Conservation (phyloP, 2,329 filamentous ascomycete species). For the Alternaria brassicae region DNA sequence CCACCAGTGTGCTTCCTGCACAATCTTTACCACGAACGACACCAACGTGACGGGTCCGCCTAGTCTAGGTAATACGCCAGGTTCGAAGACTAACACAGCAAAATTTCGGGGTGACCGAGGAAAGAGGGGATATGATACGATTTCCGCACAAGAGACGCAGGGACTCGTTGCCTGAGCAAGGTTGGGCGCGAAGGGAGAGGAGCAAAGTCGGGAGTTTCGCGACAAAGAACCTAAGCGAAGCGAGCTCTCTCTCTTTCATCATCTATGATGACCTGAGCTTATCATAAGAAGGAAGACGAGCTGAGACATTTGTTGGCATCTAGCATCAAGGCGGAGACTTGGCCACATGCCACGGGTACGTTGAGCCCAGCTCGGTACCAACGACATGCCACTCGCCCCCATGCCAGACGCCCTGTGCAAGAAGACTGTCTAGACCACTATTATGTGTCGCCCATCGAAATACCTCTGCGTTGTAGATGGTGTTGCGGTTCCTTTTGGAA, state of each 20-base stretch:
- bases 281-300: conserved; percentile 2
- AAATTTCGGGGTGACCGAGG: conserved; percentile 3
- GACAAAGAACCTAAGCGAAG: conserved; percentile 1
- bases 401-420: background rate
- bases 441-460: background rate
- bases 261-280: conserved; percentile 1
- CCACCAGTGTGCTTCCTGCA: conserved; percentile 1
- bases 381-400: background rate
- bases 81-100: background rate
- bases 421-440: background rate
- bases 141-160: background rate
- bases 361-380: conserved; percentile 1
- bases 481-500: conserved; percentile 2
- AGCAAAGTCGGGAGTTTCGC: background rate
- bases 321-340: conserved; percentile 2
- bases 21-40: conserved; percentile 1
- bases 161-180: background rate
- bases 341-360: background rate
- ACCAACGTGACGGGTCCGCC: background rate
- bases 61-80: background rate
- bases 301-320: background rate
- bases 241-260: background rate
- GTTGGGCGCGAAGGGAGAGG: background rate
- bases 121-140: background rate
- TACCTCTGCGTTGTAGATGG: background rate